Evolutionary conservation across 2,329 filamentous ascomycete genomes (phyloP), one percentile per base, ranked within the genome.

Genomic region (Monosporascus sp.): DNA sequence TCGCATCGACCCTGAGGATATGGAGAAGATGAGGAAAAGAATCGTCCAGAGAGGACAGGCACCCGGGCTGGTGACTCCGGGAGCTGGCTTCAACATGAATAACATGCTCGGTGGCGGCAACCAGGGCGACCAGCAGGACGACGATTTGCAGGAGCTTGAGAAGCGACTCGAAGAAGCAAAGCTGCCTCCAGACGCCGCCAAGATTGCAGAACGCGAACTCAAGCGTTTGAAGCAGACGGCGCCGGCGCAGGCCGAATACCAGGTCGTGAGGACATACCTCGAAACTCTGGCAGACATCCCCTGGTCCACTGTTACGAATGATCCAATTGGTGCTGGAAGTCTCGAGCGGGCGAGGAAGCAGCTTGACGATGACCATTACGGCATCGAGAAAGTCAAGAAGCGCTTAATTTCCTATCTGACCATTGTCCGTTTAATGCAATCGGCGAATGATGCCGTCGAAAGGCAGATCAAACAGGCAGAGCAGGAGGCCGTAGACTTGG

Each of bases 351-450:
- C 94, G 7, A 85, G 91, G 52, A 89, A 91, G 72, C 94, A 97
- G 70, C 81, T 99, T 6, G 91, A 99, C 64, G 87, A 95, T 58
- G 94, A 99, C 66, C 94, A 99, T 70, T 97, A 97, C 63, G 94
- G 94, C 0, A 77, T 99, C 16, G 91, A 97, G 57, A 95, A 93
- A 72, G 93, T 99, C 66, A 99, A 99, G 82, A 97, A 96, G 79
- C 82, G 94, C 44, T 73, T 99, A 22, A 80, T 99, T 5, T 95
- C 97, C 70, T 99, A 99, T 67, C 79, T 99, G 44, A 95, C 94
- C 2, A 94, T 99, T n/a, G 78, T 99, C 50, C 88, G 94, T 62
- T 79, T 99, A 53, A 99, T 97, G 78, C 92, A 97, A 68, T 86
- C 88, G 22, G 86, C 93, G 57, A 97, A 97, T 60, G 81, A 88